phyloP scores from a whole-genome alignment of 2,329 filamentous ascomycete species.

The Dothistroma pini region DNA sequence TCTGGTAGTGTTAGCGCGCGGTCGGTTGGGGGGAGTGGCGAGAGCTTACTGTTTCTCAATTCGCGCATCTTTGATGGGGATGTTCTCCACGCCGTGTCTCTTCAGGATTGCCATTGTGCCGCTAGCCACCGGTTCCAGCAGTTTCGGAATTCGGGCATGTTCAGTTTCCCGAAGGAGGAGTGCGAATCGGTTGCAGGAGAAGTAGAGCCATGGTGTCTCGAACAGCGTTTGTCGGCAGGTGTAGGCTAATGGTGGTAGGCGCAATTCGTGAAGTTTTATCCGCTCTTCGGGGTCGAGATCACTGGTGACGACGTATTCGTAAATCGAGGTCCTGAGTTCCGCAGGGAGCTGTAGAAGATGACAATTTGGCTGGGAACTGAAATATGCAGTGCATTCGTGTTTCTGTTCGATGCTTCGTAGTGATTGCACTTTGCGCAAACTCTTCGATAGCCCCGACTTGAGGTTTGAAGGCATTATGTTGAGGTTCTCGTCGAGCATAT shows the following conservation, averaged over 20 bases:
- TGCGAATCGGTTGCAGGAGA: neutral
- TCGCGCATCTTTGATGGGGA: neutral
- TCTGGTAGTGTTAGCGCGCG: neutral
- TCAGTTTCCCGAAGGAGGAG: neutral
- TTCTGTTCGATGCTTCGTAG: neutral
- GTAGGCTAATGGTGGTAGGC: neutral
- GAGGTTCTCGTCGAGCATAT: neutral
- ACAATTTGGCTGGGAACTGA: neutral
- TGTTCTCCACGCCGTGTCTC: neutral
- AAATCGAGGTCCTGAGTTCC: slow-evolving; percentile 19
- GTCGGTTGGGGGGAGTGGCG: neutral
- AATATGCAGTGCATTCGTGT: neutral
- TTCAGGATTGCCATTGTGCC: neutral
- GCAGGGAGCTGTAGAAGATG: slow-evolving; percentile 14
- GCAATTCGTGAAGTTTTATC: neutral
- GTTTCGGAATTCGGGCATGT: neutral
- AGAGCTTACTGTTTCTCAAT: neutral
- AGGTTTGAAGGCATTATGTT: neutral
- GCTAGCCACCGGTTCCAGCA: neutral
- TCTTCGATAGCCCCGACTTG: neutral
- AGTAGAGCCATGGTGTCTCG: neutral
- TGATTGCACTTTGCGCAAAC: neutral
- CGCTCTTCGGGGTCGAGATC: neutral
- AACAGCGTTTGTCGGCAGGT: neutral
- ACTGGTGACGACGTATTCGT: slow-evolving; percentile 1